Base-by-base conservation (phyloP, 2,329 filamentous ascomycete species). In the Penicillium sp. region DNA sequence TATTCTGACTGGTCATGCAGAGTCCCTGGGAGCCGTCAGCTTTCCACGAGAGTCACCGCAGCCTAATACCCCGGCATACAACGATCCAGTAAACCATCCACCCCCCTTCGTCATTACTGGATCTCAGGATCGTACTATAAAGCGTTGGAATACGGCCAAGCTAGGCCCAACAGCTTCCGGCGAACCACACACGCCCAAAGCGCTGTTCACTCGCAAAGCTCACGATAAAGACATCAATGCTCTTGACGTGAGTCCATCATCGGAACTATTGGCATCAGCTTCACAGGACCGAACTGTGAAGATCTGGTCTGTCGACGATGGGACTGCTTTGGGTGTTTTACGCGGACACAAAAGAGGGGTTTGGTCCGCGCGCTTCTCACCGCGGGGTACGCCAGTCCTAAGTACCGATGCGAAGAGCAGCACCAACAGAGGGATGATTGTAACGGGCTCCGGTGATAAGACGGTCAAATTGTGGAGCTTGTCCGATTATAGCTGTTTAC, bases 201-300 rank as follows among this genome's bases (percentile, higher is more conserved):
- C 92, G 46, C 79, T 89, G 5, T 99, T 91, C 76, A 98, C 95
- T 1, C 87, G 95, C 60, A 96, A 97, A 77, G 95, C 95, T 1
- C 95, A 99, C 78, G 95, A 99, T 73, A 99, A 99, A 75, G 95
- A 99, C 69, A 99, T 99, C 78, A 99, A 99, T 71, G 93, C 95
- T 2, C 86, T 99, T 55, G 92, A 96, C 66, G 84, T 95, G 11
- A 91, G 93, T 66, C 85, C 88, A 23, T 84, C 86, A 1, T 87
- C 87, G 5, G 86, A 88, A n/a, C 79, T 97, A 1, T 98, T 99
- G 73, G 96, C 94, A 3, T 97, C 95, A 1, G 94, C 95, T 31
- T 98, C 94, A 5, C 95, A 99, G 78, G 95, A 99, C 76, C 91
- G 93, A 68, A 96, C 92, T 0, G 93, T 98, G 68, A 99, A 98